phyloP scores from a whole-genome alignment of 495 filamentous ascomycete genomes.

The Penicillium robsamsonii region DNA sequence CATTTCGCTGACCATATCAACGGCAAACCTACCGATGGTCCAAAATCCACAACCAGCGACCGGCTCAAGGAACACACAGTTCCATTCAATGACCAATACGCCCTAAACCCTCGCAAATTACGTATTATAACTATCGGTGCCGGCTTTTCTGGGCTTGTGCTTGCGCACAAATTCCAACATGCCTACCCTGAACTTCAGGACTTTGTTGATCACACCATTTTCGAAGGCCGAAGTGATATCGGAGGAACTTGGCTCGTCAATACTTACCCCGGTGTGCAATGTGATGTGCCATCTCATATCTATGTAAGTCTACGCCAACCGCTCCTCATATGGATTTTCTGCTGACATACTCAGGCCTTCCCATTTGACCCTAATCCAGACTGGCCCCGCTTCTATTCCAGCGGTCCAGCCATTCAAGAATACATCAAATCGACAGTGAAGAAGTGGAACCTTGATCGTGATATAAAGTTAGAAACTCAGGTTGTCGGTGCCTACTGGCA shows the following conservation, averaged over 20 bases:
- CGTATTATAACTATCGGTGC: slow-evolving; percentile 49
- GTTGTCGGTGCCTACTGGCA: slow-evolving; percentile 51
- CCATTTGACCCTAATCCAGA: slow-evolving; percentile 59
- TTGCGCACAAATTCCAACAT: slow-evolving; percentile 38
- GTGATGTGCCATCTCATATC: slow-evolving; percentile 58
- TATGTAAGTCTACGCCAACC: slow-evolving; percentile 21
- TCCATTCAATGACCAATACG: slow-evolving; percentile 19
- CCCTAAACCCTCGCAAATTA: slow-evolving; percentile 26
- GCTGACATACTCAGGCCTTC: slow-evolving; percentile 16
- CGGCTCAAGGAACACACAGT: slow-evolving; percentile 6
- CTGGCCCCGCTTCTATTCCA: slow-evolving; percentile 58
- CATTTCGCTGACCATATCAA: background rate
- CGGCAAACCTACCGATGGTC: background rate
- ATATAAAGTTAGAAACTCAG: slow-evolving; percentile 42
- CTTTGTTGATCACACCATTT: slow-evolving; percentile 47
- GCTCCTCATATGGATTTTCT: background rate
- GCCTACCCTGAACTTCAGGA: slow-evolving; percentile 37
- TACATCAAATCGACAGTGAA: slow-evolving; percentile 53
- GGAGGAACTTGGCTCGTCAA: slow-evolving; percentile 54
- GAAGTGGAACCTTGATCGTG: slow-evolving; percentile 54
- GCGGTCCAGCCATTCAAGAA: slow-evolving; percentile 55
- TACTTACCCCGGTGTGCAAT: slow-evolving; percentile 51
- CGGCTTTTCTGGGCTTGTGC: slow-evolving; percentile 50
- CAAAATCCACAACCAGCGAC: background rate
- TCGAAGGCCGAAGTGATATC: slow-evolving; percentile 47